A percentile compares a stretch with the other conserved stretches of the same genome.
Evolutionary conservation across 2,329 filamentous ascomycete genomes (phyloP).

Genomic region (Aspergillus chevalieri): DNA sequence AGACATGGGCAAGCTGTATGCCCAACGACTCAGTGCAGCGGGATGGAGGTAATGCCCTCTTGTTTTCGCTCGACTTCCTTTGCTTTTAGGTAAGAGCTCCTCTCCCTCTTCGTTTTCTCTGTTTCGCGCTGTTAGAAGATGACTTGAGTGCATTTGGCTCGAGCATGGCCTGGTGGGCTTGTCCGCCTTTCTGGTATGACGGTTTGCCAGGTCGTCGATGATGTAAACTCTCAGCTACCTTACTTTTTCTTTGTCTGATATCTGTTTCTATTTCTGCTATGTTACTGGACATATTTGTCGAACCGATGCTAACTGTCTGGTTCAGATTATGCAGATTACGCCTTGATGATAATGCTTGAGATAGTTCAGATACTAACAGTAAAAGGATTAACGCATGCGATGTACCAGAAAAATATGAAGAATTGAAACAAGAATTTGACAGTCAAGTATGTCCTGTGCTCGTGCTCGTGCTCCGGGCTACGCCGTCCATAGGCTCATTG

Average conservation of each 20-base stretch:
- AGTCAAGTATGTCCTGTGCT: conserved; percentile 65
- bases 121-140: conserved; percentile 58
- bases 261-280: not conserved
- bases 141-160: conserved; percentile 99
- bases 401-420: conserved; percentile 78
- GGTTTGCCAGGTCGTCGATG: conserved; percentile 67
- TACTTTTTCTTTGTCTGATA: conserved; percentile 73
- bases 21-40: conserved; percentile 75
- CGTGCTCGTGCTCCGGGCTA: conserved; percentile 19
- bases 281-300: not conserved
- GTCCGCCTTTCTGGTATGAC: conserved; percentile 70
- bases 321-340: conserved; percentile 2
- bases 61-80: not conserved
- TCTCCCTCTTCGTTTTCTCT: conserved; percentile 7
- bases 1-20: conserved; percentile 99
- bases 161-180: conserved; percentile 69
- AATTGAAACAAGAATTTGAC: conserved; percentile 72
- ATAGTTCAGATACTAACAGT: conserved; percentile 19
- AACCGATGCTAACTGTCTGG: conserved; percentile 18
- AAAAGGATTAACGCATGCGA: conserved; percentile 91
- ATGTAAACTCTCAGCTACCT: conserved; percentile 99
- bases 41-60: conserved; percentile 67
- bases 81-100: conserved; percentile 18
- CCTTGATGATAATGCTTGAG: conserved; percentile 1
- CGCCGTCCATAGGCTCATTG: conserved; percentile 31